Percentiles rank a stretch among this genome's conserved stretches.
Conservation (phyloP, 2,329 filamentous ascomycete genomes). For the Graphilbum ipis-grandicollis region DNA sequence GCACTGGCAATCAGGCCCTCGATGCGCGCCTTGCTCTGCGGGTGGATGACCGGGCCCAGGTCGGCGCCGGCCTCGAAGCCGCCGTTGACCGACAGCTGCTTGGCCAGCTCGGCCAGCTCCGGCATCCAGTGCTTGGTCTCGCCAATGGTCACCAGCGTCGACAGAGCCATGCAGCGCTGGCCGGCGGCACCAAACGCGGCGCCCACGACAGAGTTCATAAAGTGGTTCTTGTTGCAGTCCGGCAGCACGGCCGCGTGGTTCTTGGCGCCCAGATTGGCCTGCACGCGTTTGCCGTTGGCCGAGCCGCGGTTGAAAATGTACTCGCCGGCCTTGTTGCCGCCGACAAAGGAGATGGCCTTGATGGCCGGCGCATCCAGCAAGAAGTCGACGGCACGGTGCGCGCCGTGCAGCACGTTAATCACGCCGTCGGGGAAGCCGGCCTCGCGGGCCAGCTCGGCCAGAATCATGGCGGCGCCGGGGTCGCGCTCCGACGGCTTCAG, state of each 20-base stretch:
- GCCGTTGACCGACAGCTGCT: constrained; percentile 55
- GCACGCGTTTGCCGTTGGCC: constrained; percentile 74
- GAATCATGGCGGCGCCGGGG: constrained; percentile 70
- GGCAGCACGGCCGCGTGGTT: constrained; percentile 75
- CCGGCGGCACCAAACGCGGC: constrained; percentile 75
- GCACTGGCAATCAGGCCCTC: constrained; percentile 59
- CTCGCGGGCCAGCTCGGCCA: constrained; percentile 63
- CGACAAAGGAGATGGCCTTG: constrained; percentile 77
- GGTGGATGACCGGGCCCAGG: constrained; percentile 66
- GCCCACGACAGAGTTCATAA: constrained; percentile 67
- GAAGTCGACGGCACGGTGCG: constrained; percentile 69
- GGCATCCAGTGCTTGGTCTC: constrained; percentile 71
- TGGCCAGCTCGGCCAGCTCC: constrained; percentile 62
- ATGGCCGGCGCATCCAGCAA: constrained; percentile 71
- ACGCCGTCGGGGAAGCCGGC: constrained; percentile 71
- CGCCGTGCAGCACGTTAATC: constrained; percentile 67
- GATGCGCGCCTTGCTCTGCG: constrained; percentile 63
- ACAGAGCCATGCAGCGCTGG: constrained; percentile 75
- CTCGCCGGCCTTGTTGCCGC: constrained; percentile 74
- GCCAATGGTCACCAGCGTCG: constrained; percentile 67
- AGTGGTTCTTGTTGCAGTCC: constrained; percentile 82
- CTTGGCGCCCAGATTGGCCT: constrained; percentile 77
- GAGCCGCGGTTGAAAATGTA: constrained; percentile 69
- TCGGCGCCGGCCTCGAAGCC: constrained; percentile 70
- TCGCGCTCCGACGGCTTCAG: constrained; percentile 79